These are phyloP conservation scores for Penicillium crystallinum DNA, from an alignment of 495 filamentous ascomycete genomes.

Conservation along the genomic window DNA sequence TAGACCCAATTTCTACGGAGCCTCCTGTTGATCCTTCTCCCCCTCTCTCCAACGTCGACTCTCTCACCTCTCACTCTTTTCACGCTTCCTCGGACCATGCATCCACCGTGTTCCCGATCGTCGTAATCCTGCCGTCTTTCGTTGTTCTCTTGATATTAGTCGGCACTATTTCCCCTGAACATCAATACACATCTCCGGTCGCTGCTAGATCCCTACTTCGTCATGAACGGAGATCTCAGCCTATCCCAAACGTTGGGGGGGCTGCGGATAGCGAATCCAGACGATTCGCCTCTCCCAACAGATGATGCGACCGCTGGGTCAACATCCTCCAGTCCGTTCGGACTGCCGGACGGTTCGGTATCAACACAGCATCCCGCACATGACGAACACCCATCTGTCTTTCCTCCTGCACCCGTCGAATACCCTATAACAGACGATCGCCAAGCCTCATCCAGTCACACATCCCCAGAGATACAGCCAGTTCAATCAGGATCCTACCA, in stretches of 20 bases:
- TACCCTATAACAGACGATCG: conserved; percentile 27
- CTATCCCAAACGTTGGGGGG: conserved; percentile 90
- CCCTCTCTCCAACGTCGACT: conserved; percentile 3
- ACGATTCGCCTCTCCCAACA: conserved; percentile 66
- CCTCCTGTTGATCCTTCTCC: conserved; percentile 26
- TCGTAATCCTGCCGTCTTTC: conserved; percentile 28
- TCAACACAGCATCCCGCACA: conserved; percentile 18
- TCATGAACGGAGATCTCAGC: conserved; percentile 89
- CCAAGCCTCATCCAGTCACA: conserved; percentile 20
- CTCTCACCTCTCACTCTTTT: conserved; percentile 11
- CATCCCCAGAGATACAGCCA: conserved; percentile 19
- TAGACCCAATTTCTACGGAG: conserved; percentile 22
- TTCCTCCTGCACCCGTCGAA: conserved; percentile 21
- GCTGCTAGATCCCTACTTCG: conserved; percentile 6
- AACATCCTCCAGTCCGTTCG: conserved; percentile 21
- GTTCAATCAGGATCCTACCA: conserved; percentile 21
- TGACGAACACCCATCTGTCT: conserved; percentile 17
- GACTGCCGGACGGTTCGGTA: conserved; percentile 23
- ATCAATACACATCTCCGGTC: conserved; percentile 4
- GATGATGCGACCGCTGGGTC: conserved; percentile 35
- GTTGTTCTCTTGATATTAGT: neutral
- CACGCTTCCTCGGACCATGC: conserved; percentile 31
- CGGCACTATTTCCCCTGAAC: conserved; percentile 2
- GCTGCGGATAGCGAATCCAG: conserved; percentile 94
- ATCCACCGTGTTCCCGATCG: conserved; percentile 30